Evolutionary conservation across 2,329 filamentous ascomycete species (phyloP).

Genomic region (Talaromyces sp.): DNA sequence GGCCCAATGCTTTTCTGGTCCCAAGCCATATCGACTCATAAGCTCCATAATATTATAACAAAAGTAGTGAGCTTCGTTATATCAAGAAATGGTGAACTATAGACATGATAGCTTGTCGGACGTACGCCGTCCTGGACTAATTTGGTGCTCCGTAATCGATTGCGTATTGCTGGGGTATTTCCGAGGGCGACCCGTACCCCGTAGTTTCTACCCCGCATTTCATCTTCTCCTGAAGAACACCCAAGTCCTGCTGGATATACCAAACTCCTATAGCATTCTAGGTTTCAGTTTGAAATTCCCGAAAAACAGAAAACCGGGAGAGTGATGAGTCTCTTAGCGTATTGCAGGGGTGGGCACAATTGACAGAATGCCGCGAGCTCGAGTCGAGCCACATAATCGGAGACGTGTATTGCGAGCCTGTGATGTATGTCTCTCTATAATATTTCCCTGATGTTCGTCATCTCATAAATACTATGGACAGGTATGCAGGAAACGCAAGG

Average conservation of each 20-base stretch:
- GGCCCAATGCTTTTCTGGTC: too few relatives aligned
- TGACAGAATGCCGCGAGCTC: neutral
- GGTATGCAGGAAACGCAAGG: slow-evolving; percentile 46
- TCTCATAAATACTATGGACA: neutral
- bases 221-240: neutral
- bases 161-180: neutral
- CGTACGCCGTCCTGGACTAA: neutral
- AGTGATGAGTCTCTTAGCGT: neutral
- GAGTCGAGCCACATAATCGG: neutral
- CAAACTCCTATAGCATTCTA: neutral
- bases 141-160: neutral
- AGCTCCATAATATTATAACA: too few relatives aligned
- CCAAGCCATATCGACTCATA: too few relatives aligned
- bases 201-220: neutral
- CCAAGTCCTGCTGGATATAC: neutral
- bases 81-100: too few relatives aligned
- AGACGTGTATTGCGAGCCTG: neutral
- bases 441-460: neutral
- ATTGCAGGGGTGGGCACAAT: neutral
- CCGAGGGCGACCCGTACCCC: neutral
- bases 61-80: too few relatives aligned
- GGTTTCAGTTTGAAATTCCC: neutral
- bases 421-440: neutral
- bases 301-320: neutral
- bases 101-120: neutral